Percentiles rank a stretch among this genome's conserved stretches.
phyloP scores from a whole-genome alignment of 2,329 filamentous ascomycete species.

The Stachybotrys echinatus region DNA sequence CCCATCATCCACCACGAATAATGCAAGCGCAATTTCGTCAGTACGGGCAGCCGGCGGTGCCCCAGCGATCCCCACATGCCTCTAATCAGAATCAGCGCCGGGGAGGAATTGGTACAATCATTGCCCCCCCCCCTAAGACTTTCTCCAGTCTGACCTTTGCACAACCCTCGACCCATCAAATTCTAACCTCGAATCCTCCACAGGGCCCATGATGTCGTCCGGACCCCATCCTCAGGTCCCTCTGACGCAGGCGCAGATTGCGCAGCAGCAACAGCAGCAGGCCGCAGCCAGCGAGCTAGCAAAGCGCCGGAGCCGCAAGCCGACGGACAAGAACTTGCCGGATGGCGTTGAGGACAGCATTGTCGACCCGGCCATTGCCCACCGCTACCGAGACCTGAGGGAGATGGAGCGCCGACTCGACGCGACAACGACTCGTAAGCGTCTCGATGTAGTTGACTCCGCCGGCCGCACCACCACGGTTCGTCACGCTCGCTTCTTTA shows the following conservation, averaged over 20 bases:
- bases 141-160: neutral
- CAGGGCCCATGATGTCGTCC: constrained; percentile 53
- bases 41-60: constrained; percentile 45
- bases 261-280: constrained; percentile 45
- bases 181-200: constrained; percentile 2
- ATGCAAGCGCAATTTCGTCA: constrained; percentile 51
- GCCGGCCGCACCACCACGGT: constrained; percentile 70
- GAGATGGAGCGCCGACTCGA: constrained; percentile 86
- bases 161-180: neutral
- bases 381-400: constrained; percentile 76
- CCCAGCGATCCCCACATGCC: constrained; percentile 43
- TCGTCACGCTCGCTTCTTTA: constrained; percentile 3
- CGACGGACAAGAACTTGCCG: constrained; percentile 91
- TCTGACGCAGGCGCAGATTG: constrained; percentile 49
- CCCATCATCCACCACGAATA: constrained; percentile 10
- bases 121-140: neutral
- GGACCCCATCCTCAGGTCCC: constrained; percentile 45
- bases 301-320: constrained; percentile 79
- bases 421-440: constrained; percentile 89
- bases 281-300: constrained; percentile 58
- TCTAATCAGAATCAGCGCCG: constrained; percentile 43
- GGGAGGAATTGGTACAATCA: constrained; percentile 45
- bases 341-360: constrained; percentile 81
- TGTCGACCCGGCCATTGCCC: constrained; percentile 69
- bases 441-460: constrained; percentile 82